Evolutionary conservation across 108 stramenopile species (phyloP), one percentile per base, ranked within the genome.

Genomic region (Skeletonema tropicum): DNA sequence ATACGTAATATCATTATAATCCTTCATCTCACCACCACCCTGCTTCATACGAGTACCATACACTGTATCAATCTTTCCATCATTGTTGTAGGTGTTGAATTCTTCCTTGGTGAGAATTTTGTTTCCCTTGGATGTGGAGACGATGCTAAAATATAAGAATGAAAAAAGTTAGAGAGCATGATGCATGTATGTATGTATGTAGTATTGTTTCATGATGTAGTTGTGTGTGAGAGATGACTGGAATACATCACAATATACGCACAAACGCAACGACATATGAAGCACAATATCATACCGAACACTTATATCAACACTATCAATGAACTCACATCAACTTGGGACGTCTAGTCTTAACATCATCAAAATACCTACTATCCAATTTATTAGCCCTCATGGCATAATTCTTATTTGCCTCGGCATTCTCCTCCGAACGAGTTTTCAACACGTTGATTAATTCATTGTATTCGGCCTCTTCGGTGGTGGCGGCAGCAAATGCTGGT

Each of bases 41-140:
- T 65, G 64, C 45, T 65, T 65, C 64, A 65, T 65, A 12, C 64
- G 13, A 48, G 64, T 65, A 2, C 64, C 64, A 13, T 65, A 65
- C 9, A 33, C 17, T 0, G 45, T 49, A 25, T 48, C 42, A 32
- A 65, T 65, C 64, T 65, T 65, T 3, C 64, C 64, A 32, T 65
- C 64, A 4, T 15, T 15, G 3, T 65, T 32, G 23, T 45, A 48
- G 7, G 64, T 65, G 7, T 8, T 25, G 17, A 65, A 65, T 39
- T 65, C 64, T 25, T 65, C 64, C 15, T 48, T 65, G 11, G 64
- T 65, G 13, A 65, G 14, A 5, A 65, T 42, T 42, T 65, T 65
- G 6, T 42, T 48, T 32, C 45, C 45, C n/a, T 48, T 48, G 64
- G 45, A 46, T 14, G 64, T 48, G 13, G 64, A 48, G 11, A 48